A percentile compares a stretch with the other conserved stretches of the same genome.
phyloP scores from a whole-genome alignment of 768 basidiomycete species.

The Psilocybe sp. region DNA sequence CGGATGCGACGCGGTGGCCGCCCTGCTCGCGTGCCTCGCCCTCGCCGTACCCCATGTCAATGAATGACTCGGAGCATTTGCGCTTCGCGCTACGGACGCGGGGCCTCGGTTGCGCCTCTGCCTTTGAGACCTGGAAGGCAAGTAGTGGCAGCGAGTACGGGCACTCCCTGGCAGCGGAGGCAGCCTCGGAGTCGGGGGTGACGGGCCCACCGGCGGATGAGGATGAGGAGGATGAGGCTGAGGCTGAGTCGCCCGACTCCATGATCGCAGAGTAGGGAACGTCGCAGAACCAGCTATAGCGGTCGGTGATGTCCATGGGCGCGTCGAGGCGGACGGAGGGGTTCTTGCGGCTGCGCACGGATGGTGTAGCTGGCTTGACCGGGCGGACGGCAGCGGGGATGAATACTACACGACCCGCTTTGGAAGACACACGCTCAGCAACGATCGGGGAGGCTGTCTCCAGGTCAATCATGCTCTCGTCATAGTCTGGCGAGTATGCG shows the following conservation, averaged over 20 bases:
- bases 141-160: no score
- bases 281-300: constrained; percentile 20
- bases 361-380: not conserved
- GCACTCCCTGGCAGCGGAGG: no score
- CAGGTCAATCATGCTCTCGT: constrained; percentile 1
- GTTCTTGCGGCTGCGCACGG: not conserved
- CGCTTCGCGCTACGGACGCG: no score
- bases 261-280: not conserved
- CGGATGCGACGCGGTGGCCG: no score
- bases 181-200: not conserved
- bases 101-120: no score
- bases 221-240: not conserved
- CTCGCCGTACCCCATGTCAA: no score
- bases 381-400: not conserved
- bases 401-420: not conserved
- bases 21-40: no score
- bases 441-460: no score
- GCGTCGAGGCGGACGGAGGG: constrained; percentile 17
- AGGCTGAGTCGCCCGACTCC: constrained; percentile 7
- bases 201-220: not conserved
- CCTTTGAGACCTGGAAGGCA: no score
- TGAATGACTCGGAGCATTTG: no score
- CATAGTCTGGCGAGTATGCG: not conserved
- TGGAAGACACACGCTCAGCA: no score
- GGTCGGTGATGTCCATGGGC: constrained; percentile 21